Evolutionary conservation across 1,139 yeast species (phyloP).

Genomic region (Geotrichum phurueaensis): DNA sequence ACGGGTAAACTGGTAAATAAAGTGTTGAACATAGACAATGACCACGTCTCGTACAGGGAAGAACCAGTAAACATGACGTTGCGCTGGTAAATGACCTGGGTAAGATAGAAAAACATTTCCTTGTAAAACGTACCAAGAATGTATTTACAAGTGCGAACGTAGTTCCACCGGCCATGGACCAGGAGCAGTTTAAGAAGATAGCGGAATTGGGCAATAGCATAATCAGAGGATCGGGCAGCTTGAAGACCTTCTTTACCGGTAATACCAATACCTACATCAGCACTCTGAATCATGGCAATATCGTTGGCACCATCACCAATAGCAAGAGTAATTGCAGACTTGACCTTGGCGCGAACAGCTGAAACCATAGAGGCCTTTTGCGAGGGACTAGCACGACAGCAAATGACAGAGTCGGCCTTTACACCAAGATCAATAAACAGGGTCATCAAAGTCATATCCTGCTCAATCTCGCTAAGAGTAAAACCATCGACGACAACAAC

Average conservation of each 20-base stretch:
- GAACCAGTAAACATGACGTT: slow-evolving; percentile 88
- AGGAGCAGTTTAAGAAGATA: slow-evolving; percentile 71
- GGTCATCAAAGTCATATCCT: slow-evolving; percentile 62
- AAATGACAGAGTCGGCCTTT: slow-evolving; percentile 81
- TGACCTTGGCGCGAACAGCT: slow-evolving; percentile 61
- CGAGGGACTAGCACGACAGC: slow-evolving; percentile 95
- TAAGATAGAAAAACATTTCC: slow-evolving; percentile 79
- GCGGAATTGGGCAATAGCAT: slow-evolving; percentile 91
- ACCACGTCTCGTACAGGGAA: slow-evolving; percentile 91
- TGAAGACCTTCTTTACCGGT: slow-evolving; percentile 96
- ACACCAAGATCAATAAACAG: slow-evolving; percentile 79
- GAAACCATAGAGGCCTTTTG: slow-evolving; percentile 90
- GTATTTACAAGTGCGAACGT: slow-evolving; percentile 84
- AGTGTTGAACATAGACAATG: slow-evolving; percentile 93
- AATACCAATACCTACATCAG: slow-evolving; percentile 95
- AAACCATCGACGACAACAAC: slow-evolving; percentile 92
- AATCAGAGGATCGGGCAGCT: slow-evolving; percentile 93
- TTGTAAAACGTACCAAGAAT: slow-evolving; percentile 92
- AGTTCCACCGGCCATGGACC: slow-evolving; percentile 95
- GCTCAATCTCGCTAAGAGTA: slow-evolving; percentile 66
- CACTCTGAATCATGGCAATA: slow-evolving; percentile 98
- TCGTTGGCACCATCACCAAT: slow-evolving; percentile 99
- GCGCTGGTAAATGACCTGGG: slow-evolving; percentile 84
- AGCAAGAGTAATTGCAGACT: slow-evolving; percentile 74
- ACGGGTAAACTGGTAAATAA: slow-evolving; percentile 91